Evolutionary conservation across 1,284 basidiomycete species (phyloP).

Genomic region (Trichosporon coremiiforme): DNA sequence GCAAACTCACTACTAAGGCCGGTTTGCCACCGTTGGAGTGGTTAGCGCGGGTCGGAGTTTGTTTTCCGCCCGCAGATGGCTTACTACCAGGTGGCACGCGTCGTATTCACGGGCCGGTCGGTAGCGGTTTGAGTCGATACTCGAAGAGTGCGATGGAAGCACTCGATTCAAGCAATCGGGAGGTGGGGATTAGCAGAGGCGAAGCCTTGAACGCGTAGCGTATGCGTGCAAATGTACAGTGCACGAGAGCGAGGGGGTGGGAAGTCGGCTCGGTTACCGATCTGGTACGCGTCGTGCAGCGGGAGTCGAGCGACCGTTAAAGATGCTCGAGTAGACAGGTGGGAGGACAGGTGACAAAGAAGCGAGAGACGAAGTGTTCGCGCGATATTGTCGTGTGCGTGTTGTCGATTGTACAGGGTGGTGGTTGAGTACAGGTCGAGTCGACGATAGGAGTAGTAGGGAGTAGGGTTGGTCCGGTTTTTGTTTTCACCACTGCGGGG

Average conservation of each 20-base stretch:
- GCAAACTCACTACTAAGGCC: slow-evolving; percentile 12
- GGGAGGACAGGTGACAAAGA: slow-evolving; percentile 2
- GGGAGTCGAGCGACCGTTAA: neutral
- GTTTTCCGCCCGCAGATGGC: slow-evolving; percentile 11
- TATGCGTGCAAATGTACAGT: neutral
- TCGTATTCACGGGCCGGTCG: neutral
- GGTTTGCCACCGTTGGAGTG: slow-evolving; percentile 13
- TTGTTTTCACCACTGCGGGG: slow-evolving; percentile 17
- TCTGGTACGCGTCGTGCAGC: slow-evolving; percentile 1
- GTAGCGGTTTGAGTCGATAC: slow-evolving; percentile 10
- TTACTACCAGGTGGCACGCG: slow-evolving; percentile 18
- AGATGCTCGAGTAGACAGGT: neutral
- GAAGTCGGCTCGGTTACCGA: neutral
- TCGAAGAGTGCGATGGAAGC: neutral
- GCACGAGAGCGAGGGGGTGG: neutral
- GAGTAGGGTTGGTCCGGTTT: slow-evolving; percentile 17
- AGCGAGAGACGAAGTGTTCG: neutral
- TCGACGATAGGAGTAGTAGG: neutral
- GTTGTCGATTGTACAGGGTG: neutral
- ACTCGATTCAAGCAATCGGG: neutral
- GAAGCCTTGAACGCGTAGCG: neutral
- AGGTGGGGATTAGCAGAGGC: neutral
- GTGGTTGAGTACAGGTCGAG: slow-evolving; percentile 11
- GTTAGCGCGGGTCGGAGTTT: slow-evolving; percentile 13
- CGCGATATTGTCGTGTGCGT: neutral